phyloP scores from a whole-genome alignment of 345 rosid species.

The Carallia pectinifolia region DNA sequence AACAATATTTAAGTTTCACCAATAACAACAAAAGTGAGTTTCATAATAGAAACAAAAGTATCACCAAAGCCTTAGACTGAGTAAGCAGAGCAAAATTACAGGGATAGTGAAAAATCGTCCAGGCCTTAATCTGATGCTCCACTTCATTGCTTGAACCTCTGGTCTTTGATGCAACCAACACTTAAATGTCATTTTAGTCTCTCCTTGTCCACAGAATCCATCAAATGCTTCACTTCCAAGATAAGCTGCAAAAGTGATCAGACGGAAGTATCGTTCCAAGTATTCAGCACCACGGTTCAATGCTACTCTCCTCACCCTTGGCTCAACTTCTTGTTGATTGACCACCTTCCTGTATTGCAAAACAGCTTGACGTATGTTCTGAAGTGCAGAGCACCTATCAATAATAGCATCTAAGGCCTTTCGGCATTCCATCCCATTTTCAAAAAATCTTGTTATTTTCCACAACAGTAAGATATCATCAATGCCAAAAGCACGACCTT shows the following conservation, averaged over 20 bases:
- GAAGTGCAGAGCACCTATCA: constrained; percentile 93
- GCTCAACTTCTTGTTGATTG: constrained; percentile 92
- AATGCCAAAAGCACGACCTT: constrained; percentile 75
- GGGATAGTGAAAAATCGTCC: constrained; percentile 88
- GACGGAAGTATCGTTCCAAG: constrained; percentile 80
- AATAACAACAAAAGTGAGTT: constrained; percentile 1
- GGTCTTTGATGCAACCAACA: constrained; percentile 85
- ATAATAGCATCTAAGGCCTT: constrained; percentile 91
- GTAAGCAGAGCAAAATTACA: constrained; percentile 36
- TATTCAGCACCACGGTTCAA: constrained; percentile 94
- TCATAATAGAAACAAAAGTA: neutral
- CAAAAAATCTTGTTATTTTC: constrained; percentile 94
- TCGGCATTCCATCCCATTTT: constrained; percentile 85
- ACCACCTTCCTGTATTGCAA: constrained; percentile 75
- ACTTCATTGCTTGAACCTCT: constrained; percentile 96
- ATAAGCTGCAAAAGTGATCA: constrained; percentile 97
- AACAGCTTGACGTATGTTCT: constrained; percentile 96
- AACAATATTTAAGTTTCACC: constrained; percentile 4
- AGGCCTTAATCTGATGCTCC: constrained; percentile 94
- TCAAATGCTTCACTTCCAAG: constrained; percentile 95
- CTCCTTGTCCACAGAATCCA: constrained; percentile 82
- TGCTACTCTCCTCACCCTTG: constrained; percentile 84
- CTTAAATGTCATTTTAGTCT: constrained; percentile 72
- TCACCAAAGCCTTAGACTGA: constrained; percentile 1
- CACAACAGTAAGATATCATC: constrained; percentile 77